phyloP scores from a whole-genome alignment of 768 basidiomycete species.

The Omphalotus guepiniiformis region DNA sequence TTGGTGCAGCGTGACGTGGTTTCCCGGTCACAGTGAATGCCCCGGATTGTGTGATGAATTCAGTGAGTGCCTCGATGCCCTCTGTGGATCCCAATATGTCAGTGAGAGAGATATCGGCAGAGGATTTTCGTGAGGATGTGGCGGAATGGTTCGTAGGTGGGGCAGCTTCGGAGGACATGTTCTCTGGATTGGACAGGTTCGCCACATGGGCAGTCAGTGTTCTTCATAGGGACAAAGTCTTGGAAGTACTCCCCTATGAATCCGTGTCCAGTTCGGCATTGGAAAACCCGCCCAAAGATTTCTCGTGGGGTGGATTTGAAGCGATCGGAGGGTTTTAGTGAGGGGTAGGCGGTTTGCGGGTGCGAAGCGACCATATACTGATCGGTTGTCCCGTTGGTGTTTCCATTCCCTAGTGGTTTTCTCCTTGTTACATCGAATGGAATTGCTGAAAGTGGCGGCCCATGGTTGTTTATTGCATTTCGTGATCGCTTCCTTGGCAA shows the following conservation, averaged over 20 bases:
- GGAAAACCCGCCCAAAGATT: conserved; percentile 19
- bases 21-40: conserved; percentile 16
- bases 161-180: conserved; percentile 22
- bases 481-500: background rate
- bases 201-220: conserved; percentile 21
- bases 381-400: background rate
- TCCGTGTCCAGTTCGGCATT: conserved; percentile 25
- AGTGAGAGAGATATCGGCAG: conserved; percentile 8
- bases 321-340: conserved; percentile 1
- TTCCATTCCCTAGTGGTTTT: background rate
- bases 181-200: conserved; percentile 17
- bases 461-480: background rate
- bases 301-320: conserved; percentile 11
- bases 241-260: conserved; percentile 25
- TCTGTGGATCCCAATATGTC: conserved; percentile 18
- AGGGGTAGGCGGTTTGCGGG: background rate
- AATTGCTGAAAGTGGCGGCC: background rate
- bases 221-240: conserved; percentile 16
- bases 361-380: background rate
- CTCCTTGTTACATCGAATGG: background rate
- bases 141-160: conserved; percentile 14
- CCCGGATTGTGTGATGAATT: conserved; percentile 15
- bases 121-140: conserved; percentile 11
- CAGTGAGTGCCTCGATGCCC: conserved; percentile 18
- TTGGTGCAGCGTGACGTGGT: background rate